A percentile compares a stretch with the other conserved stretches of the same genome.
Conservation (phyloP, 495 filamentous ascomycete genomes). For the Penicillium psychrofluorescens region DNA sequence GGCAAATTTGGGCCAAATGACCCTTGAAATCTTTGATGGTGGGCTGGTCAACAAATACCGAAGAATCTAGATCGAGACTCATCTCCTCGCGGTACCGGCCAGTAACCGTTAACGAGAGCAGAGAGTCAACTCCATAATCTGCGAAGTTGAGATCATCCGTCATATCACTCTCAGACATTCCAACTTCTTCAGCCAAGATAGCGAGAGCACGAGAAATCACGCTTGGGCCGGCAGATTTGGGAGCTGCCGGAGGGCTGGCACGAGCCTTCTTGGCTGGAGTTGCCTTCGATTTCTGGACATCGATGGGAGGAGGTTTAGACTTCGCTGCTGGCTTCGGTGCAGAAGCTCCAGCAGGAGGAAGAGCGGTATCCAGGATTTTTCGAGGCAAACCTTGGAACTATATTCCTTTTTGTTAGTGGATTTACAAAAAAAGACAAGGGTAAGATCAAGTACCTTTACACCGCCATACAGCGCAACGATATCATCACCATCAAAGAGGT, state of each 20-base stretch:
- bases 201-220: conserved; percentile 41
- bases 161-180: conserved; percentile 55
- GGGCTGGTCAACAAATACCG: conserved; percentile 49
- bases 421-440: not conserved
- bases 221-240: conserved; percentile 21
- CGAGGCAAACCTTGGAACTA: conserved; percentile 61
- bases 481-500: conserved; percentile 45
- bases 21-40: conserved; percentile 56
- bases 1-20: conserved; percentile 40
- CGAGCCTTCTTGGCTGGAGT: conserved; percentile 22
- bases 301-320: conserved; percentile 24
- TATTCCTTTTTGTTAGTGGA: conserved; percentile 16
- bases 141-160: conserved; percentile 42
- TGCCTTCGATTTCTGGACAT: conserved; percentile 28
- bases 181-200: conserved; percentile 61
- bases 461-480: conserved; percentile 63
- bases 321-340: conserved; percentile 16
- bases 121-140: conserved; percentile 47
- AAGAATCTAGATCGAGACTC: conserved; percentile 42
- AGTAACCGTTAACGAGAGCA: conserved; percentile 42
- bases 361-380: conserved; percentile 56
- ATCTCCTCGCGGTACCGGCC: conserved; percentile 44
- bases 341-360: conserved; percentile 50
- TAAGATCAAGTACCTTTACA: conserved; percentile 41
- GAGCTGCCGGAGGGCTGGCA: conserved; percentile 12